Base-by-base conservation (phyloP, 495 filamentous ascomycete genomes). In the Hypoxylon fuscum region DNA sequence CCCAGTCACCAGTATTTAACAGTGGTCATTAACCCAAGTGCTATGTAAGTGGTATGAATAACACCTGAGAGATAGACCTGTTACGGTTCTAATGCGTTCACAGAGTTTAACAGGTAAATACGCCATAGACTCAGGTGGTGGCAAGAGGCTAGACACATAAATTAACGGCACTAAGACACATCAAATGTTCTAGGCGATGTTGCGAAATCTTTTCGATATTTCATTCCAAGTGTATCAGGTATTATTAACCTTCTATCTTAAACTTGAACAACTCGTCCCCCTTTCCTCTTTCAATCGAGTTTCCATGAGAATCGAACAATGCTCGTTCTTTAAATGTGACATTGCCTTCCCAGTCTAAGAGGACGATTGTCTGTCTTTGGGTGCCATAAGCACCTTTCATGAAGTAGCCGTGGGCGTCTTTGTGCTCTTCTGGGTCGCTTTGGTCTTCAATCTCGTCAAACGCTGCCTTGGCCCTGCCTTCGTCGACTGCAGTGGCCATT, bases 261-360 rank as follows among this genome's bases (percentile, higher is more conserved):
- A 90, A 92, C 29, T 81, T 81, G 68, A 87, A 89, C 5, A 71
- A 77, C 66, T 80, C 72, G 41, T 96, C 90, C 8, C 86, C 87
- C 49, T 84, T 60, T 2, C 84, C 86, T 21, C 79, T 74, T 14
- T 81, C 76, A 38, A 93, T 77, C 6, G 84, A 77, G 31, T 84
- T 82, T 3, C 83, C 90, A 27, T 88, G 68, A 4, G 78, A 73
- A 72, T 94, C 91, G 74, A 83, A 96, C 35, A 98, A 77, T 20
- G 91, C 90, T 50, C 96, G 84, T 75, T 98, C 95, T 54, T 88
- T 82, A 68, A 90, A 97, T 10, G 85, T 87, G 37, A 96, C 85
- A 45, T 87, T 84, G 11, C 93, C 94, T 15, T 88, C 78, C 69
- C 82, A 83, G 59, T 87, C 86, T 21, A 96, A 88, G 14, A 98